These are phyloP conservation scores for Hyphopichia wangnamkhiaoensis DNA, from an alignment of 1,139 yeast genomes.

Conservation along the genomic window DNA sequence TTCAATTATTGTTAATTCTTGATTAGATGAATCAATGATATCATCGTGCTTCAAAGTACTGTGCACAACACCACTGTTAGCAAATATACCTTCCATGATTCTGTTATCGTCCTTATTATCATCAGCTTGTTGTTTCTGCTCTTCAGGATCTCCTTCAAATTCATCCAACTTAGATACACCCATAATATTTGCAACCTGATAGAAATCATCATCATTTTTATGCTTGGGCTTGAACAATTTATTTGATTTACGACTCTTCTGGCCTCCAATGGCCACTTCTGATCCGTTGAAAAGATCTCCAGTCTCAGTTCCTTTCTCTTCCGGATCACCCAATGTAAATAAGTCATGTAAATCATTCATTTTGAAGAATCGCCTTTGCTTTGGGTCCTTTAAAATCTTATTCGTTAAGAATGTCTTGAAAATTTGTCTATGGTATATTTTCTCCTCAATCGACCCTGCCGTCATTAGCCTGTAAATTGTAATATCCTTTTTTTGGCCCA, in stretches of 20 bases:
- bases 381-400: conserved; percentile 92
- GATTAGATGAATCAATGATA: conserved; percentile 56
- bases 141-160: conserved; percentile 46
- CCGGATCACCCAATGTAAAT: conserved; percentile 77
- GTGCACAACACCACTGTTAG: conserved; percentile 65
- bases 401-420: conserved; percentile 93
- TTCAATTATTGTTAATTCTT: conserved; percentile 58
- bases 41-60: conserved; percentile 80
- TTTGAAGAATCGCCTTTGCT: conserved; percentile 89
- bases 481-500: conserved; percentile 94
- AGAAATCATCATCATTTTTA: conserved; percentile 55
- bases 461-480: conserved; percentile 89
- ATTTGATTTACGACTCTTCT: conserved; percentile 24
- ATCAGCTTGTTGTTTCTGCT: conserved; percentile 29
- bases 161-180: conserved; percentile 59
- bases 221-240: conserved; percentile 26
- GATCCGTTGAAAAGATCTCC: conserved; percentile 63
- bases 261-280: conserved; percentile 40
- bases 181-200: conserved; percentile 49
- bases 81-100: conserved; percentile 73
- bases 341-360: conserved; percentile 89
- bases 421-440: conserved; percentile 93
- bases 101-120: conserved; percentile 55
- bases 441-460: conserved; percentile 95
- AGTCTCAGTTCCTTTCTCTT: conserved; percentile 65